phyloP scores from a whole-genome alignment of 768 basidiomycete species.

The Boletales sp. region DNA sequence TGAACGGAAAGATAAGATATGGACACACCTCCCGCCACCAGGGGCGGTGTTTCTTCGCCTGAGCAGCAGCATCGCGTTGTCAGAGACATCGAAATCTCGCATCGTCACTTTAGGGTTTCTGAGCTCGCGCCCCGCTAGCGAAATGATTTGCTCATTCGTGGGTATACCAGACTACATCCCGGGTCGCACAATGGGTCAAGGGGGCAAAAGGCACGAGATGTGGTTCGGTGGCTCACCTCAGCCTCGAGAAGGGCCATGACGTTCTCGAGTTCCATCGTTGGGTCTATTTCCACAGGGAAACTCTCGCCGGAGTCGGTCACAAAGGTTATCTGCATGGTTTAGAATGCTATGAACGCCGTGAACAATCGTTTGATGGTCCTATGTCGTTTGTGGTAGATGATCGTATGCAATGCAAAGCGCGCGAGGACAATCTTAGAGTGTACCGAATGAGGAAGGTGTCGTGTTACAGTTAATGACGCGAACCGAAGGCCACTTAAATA shows the following conservation, averaged over 20 bases:
- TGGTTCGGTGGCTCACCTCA: conserved; percentile 58
- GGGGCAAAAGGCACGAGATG: neutral
- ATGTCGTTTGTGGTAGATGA: neutral
- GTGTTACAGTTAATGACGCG: neutral
- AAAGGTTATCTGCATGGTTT: conserved; percentile 68
- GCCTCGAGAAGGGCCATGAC: conserved; percentile 93
- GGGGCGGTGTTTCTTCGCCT: conserved; percentile 52
- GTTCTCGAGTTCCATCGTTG: conserved; percentile 88
- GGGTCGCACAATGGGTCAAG: neutral
- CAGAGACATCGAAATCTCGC: conserved; percentile 54
- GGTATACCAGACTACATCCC: conserved; percentile 67
- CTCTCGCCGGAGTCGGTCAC: conserved; percentile 62
- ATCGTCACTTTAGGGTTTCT: conserved; percentile 66
- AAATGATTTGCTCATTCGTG: conserved; percentile 67
- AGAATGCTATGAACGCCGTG: neutral
- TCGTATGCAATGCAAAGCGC: conserved; percentile 1
- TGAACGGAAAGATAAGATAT: neutral
- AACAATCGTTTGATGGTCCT: neutral
- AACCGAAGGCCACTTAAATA: conserved; percentile 12
- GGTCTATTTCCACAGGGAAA: conserved; percentile 79
- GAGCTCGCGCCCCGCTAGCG: conserved; percentile 63
- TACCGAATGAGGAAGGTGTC: conserved; percentile 27
- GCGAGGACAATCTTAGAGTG: conserved; percentile 3
- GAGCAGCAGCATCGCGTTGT: conserved; percentile 64
- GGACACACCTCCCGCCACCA: conserved; percentile 42